phyloP scores from a whole-genome alignment of 177 flowering plant genomes.

The Vitis hybrid region DNA sequence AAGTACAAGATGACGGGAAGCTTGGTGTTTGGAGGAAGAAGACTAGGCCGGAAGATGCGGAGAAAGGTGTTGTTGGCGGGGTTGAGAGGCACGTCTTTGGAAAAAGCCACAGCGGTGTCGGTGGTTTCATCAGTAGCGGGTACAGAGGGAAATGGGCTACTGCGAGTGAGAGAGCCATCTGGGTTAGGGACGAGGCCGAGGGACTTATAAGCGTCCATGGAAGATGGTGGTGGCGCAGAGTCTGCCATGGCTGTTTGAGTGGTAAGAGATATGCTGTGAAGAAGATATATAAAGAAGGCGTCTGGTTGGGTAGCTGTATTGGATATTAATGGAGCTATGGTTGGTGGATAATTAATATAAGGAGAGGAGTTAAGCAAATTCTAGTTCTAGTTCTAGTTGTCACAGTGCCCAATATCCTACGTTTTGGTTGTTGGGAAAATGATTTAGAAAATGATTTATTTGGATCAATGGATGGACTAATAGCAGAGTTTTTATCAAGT shows the following conservation, averaged over 20 bases:
- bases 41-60: conserved; percentile 46
- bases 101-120: conserved; percentile 17
- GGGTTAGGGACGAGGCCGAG: conserved; percentile 45
- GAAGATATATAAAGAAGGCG: too few relatives aligned
- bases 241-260: conserved; percentile 12
- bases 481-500: too few relatives aligned
- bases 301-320: too few relatives aligned
- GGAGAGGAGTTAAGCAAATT: too few relatives aligned
- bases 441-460: too few relatives aligned
- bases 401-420: too few relatives aligned
- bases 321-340: too few relatives aligned
- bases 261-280: too few relatives aligned
- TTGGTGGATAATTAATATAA: too few relatives aligned
- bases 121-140: conserved; percentile 21
- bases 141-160: conserved; percentile 15
- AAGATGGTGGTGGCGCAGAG: not conserved
- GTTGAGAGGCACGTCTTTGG: conserved; percentile 60
- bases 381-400: too few relatives aligned
- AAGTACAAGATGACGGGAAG: conserved; percentile 58
- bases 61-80: conserved; percentile 35
- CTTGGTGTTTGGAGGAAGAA: conserved; percentile 9
- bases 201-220: conserved; percentile 41
- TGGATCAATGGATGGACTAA: too few relatives aligned
- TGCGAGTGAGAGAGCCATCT: conserved; percentile 56
- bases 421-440: too few relatives aligned